Base-by-base conservation (phyloP, 257 asterid genomes). In the Nicotiana attenuata region DNA sequence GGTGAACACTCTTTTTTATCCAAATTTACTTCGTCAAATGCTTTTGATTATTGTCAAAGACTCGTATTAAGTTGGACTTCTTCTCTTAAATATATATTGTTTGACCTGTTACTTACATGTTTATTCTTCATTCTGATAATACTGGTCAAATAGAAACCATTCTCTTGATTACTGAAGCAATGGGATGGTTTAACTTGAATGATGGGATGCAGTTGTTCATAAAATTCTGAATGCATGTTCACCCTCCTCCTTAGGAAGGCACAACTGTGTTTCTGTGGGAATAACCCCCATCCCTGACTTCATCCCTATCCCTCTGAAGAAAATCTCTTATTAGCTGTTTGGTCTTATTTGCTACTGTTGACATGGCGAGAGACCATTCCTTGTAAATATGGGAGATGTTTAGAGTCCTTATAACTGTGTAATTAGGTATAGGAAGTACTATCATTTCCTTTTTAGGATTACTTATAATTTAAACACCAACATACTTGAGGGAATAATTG, bases 1-100 rank as follows among this genome's bases (percentile, higher is more conserved):
- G 92, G 98, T 96, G 86, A 90, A 88, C 81, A 64, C 35, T 80
- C 79, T 29, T 67, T 67, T 47, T 57, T n/a, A 8, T 50, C 9
- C 79, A 75, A 71, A 41, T 20, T 71, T 14, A 11, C 41, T 75
- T 22, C 41, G 29, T 64, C 69, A 64, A 26, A 28, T 64, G 41
- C 41, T 64, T 64, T 26, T 64, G 68, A 14, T 64, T 64, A 13
- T 28, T 64, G 69, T 28, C 41, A 64, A 28, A 63, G 68, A 7
- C 67, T 61, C 68, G 0, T 63, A 63, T 63, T 11, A 11, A 63
- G 68, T 10, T 57, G 20, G 64, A 19, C 24, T 57, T 13, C 69
- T 64, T 64, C 69, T 26, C 69, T 5, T 64, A 64, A 64, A 64
- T 64, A 26, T 26, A 28, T 26, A 15, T 19, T 7, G 24, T 57